Evolutionary conservation across 1,139 yeast genomes (phyloP).

Genomic region (Suhomyces kunorum): DNA sequence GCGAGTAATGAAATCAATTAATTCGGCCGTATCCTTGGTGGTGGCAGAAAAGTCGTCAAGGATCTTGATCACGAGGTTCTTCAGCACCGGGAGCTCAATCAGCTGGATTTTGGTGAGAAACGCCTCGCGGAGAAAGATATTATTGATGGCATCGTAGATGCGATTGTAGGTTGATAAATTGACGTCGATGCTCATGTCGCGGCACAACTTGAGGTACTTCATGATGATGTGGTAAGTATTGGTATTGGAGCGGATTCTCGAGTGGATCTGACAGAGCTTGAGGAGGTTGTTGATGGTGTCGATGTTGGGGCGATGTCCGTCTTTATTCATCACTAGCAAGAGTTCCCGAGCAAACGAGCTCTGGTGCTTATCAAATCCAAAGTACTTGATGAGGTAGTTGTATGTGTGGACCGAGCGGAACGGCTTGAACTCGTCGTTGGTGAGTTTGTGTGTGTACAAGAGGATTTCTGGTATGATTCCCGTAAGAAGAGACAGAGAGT

Average conservation of each 20-base stretch:
- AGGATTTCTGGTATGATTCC: slow-evolving; percentile 45
- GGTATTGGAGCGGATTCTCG: slow-evolving; percentile 35
- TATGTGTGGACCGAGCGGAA: slow-evolving; percentile 41
- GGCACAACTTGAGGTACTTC: slow-evolving; percentile 34
- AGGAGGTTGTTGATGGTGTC: slow-evolving; percentile 44
- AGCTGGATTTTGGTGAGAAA: slow-evolving; percentile 36
- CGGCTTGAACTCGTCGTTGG: slow-evolving; percentile 31
- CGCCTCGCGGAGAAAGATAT: slow-evolving; percentile 40
- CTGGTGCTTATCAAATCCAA: slow-evolving; percentile 46
- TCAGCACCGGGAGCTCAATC: slow-evolving; percentile 38
- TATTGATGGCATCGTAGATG: slow-evolving; percentile 41
- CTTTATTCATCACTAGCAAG: slow-evolving; percentile 44
- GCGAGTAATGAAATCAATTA: slow-evolving; percentile 35
- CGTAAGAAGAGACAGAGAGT: slow-evolving; percentile 37
- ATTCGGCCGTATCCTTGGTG: slow-evolving; percentile 28
- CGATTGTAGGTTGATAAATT: slow-evolving; percentile 41
- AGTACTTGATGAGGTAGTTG: slow-evolving; percentile 44
- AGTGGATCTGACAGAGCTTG: slow-evolving; percentile 34
- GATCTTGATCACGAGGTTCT: slow-evolving; percentile 31
- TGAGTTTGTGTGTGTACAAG: slow-evolving; percentile 41
- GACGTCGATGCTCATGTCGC: slow-evolving; percentile 30
- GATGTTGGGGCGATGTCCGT: slow-evolving; percentile 43
- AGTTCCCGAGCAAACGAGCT: slow-evolving; percentile 45
- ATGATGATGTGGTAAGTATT: slow-evolving; percentile 35
- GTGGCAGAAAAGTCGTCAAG: slow-evolving; percentile 40